Percentiles rank a stretch among this genome's conserved stretches.
Evolutionary conservation across 495 filamentous ascomycete species (phyloP).

Genomic region (Trichoderma erinaceum): DNA sequence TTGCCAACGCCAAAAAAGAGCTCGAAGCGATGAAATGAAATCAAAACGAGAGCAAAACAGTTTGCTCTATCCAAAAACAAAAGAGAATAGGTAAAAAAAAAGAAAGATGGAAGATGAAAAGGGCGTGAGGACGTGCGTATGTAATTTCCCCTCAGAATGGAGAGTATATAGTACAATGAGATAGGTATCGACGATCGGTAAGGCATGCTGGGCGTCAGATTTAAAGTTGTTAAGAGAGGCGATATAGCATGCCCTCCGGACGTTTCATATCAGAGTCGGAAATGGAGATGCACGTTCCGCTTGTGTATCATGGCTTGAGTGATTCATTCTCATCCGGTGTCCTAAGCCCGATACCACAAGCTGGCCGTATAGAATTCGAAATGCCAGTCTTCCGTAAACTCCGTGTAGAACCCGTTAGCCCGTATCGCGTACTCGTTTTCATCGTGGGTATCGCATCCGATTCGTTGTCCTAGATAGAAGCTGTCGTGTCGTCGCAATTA

Average conservation of each 20-base stretch:
- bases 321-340: not conserved
- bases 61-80: not conserved
- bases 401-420: slow-evolving; percentile 9
- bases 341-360: not conserved
- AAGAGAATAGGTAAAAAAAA: not conserved
- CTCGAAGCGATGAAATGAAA: not conserved
- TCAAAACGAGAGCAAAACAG: not conserved
- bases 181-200: not conserved
- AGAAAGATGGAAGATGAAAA: not conserved
- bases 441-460: slow-evolving; percentile 1
- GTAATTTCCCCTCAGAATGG: not conserved
- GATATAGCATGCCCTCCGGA: not conserved
- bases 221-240: not conserved
- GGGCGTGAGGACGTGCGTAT: not conserved
- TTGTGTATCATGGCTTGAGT: not conserved
- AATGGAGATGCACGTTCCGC: not conserved
- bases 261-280: not conserved
- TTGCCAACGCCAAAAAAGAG: not conserved
- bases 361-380: not conserved
- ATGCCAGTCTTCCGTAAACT: slow-evolving; percentile 3
- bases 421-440: slow-evolving; percentile 8
- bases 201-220: not conserved
- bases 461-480: not conserved
- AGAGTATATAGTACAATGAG: slow-evolving; percentile 6
- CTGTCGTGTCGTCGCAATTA: not conserved